Evolutionary conservation across 352 stramenopile genomes (phyloP).

Genomic region (Phytophthora pluvialis): DNA sequence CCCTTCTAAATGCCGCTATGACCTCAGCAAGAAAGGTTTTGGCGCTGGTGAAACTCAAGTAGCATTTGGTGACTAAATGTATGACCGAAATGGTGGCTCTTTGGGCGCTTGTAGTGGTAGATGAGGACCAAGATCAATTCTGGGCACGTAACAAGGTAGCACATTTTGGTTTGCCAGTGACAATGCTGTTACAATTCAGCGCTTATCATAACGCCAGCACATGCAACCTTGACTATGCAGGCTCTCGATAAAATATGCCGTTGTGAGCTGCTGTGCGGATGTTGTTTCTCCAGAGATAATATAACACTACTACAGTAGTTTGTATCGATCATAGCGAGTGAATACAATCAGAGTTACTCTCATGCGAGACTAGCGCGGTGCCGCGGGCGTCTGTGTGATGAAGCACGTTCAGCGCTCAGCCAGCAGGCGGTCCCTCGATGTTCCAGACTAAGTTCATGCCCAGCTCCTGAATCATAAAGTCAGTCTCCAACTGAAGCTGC

Average conservation of each 20-base stretch:
- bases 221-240: too few species aligned
- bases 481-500: neutral
- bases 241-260: too few species aligned
- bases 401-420: neutral
- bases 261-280: too few species aligned
- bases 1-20: constrained; percentile 57
- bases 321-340: neutral
- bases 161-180: too few species aligned
- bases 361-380: too few species aligned
- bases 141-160: too few species aligned
- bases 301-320: neutral
- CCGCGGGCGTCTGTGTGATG: neutral
- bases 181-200: too few species aligned
- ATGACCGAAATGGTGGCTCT: neutral
- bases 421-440: neutral
- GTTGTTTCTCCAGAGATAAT: too few species aligned
- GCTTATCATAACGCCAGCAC: too few species aligned
- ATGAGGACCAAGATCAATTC: too few species aligned
- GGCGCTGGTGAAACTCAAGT: constrained; percentile 4
- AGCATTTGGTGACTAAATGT: neutral
- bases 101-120: neutral
- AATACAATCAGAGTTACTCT: too few species aligned
- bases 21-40: constrained; percentile 10
- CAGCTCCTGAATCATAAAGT: neutral
- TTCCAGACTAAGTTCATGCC: neutral